Percentiles rank a stretch among this genome's conserved stretches.
These are phyloP conservation scores for Penicillium italicum DNA, from an alignment of 2,329 filamentous ascomycete genomes.

Conservation along the genomic window DNA sequence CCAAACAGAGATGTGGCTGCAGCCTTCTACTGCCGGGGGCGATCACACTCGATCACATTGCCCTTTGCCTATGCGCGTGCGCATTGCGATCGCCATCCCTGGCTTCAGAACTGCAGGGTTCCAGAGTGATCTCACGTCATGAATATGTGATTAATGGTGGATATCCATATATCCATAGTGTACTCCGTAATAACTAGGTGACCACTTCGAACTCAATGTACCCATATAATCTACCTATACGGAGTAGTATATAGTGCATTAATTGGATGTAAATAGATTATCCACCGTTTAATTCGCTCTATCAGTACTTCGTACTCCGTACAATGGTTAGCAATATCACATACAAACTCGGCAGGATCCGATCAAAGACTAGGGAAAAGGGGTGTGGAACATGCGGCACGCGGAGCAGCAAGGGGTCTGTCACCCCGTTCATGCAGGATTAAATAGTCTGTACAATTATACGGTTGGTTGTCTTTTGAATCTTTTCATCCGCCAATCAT, in stretches of 20 bases:
- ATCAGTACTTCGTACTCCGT: too few relatives aligned
- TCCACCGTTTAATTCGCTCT: too few relatives aligned
- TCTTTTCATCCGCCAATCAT: background rate
- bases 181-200: too few relatives aligned
- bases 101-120: slow-evolving; percentile 18
- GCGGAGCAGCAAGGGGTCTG: slow-evolving; percentile 33
- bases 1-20: slow-evolving; percentile 30
- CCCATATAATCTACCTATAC: too few relatives aligned
- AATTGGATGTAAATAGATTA: too few relatives aligned
- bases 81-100: slow-evolving; percentile 23
- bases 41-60: slow-evolving; percentile 20
- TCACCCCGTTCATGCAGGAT: slow-evolving; percentile 26
- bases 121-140: slow-evolving; percentile 13
- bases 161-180: too few relatives aligned
- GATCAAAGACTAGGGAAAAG: slow-evolving; percentile 5
- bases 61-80: slow-evolving; percentile 13
- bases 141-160: background rate
- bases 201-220: background rate
- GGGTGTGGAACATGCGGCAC: slow-evolving; percentile 33
- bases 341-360: slow-evolving; percentile 4
- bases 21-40: slow-evolving; percentile 13
- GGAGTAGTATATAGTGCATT: too few relatives aligned
- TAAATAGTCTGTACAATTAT: slow-evolving; percentile 17
- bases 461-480: slow-evolving; percentile 2
- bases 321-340: background rate